Evolutionary conservation across 1,139 yeast genomes (phyloP), one percentile per base, ranked within the genome.

Genomic region (Kodamaea ohmeri): DNA sequence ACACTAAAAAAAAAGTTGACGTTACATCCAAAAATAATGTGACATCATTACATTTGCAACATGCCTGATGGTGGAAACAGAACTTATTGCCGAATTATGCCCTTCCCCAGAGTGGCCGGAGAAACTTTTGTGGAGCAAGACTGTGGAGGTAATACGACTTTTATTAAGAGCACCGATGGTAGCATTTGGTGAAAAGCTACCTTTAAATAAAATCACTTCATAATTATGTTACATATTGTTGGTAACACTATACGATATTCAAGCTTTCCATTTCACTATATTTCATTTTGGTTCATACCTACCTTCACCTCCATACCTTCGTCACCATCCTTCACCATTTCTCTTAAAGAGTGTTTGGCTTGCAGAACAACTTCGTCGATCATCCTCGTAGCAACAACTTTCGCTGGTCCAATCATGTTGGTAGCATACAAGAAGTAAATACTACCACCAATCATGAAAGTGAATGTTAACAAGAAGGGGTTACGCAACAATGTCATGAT

Each of bases 401-500:
- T 53, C 9, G 90, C 80, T 1, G 96, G 96, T 6, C 83, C 83
- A 65, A 90, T 75, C 58, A 90, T 64, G 49, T 83, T 83, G 59
- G 83, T 70, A 37, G 75, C 73, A 56, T 86, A 84, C 47, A 89
- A 73, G 37, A 83, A 73, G 55, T 83, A 88, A 2, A 75, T 58
- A 1, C 78, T 83, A 0, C 84, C 88, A 1, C 76, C 77, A 1
- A 71, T 29, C 2, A 85, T 48, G 8, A 77, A 46, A 6, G 78
- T 52, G 38, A 83, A 63, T 14, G 88, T 66, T 52, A 89, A 81
- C 50, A 83, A 72, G 17, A 85, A 55, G 20, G 98, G 98, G 58
- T 87, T 90, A 46, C 95, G 75, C 36, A 92, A 55, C 16, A 92
- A 78, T 6, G 95, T 84, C 84, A 89, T 77, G 51, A 92, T 84